Percentiles rank a stretch among this genome's conserved stretches.
phyloP scores from a whole-genome alignment of 2,329 filamentous ascomycete genomes.

The Phaeosphaeriaceae sp. region DNA sequence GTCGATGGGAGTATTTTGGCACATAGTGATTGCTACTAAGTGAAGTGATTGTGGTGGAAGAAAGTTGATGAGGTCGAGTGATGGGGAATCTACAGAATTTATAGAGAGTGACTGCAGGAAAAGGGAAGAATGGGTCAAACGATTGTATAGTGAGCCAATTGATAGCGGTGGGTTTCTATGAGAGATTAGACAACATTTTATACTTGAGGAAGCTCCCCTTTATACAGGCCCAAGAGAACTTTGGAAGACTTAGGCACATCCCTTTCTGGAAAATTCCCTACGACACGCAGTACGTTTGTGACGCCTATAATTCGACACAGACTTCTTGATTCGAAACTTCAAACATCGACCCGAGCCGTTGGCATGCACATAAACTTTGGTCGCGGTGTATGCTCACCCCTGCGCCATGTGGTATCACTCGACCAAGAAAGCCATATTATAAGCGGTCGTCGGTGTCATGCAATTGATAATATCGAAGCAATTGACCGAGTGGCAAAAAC shows the following conservation, averaged over 20 bases:
- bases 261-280: neutral
- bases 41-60: neutral
- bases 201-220: slow-evolving; percentile 5
- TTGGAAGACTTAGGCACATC: neutral
- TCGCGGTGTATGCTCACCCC: slow-evolving; percentile 6
- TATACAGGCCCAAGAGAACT: neutral
- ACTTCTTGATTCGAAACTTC: slow-evolving; percentile 19
- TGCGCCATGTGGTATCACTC: neutral
- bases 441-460: neutral
- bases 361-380: slow-evolving; percentile 10
- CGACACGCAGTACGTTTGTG: slow-evolving; percentile 24
- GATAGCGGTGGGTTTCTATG: neutral
- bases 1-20: slow-evolving; percentile 32
- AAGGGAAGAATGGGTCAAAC: neutral
- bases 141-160: slow-evolving; percentile 1
- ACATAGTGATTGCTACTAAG: slow-evolving; percentile 25
- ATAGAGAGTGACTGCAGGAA: neutral
- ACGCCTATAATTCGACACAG: slow-evolving; percentile 17
- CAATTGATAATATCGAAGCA: too few relatives aligned
- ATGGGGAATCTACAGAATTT: neutral
- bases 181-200: slow-evolving; percentile 14
- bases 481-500: neutral
- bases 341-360: slow-evolving; percentile 11
- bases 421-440: too few relatives aligned
- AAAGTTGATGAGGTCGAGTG: neutral